phyloP scores from a whole-genome alignment of 345 rosid species.

The Gossypium rotundifolium region DNA sequence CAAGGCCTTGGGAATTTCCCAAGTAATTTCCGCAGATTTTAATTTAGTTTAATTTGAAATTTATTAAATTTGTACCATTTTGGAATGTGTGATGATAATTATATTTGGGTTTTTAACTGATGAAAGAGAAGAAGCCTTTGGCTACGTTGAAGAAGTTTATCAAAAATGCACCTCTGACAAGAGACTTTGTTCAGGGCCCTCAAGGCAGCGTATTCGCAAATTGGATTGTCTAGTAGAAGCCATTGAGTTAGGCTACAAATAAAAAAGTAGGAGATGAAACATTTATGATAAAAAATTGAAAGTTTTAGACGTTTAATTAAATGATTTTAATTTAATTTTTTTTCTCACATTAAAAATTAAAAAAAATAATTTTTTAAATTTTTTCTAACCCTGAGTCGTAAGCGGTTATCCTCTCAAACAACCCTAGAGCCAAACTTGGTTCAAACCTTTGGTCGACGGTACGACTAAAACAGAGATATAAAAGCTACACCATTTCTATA shows the following conservation, averaged over 20 bases:
- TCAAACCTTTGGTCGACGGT: no score
- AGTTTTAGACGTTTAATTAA: no score
- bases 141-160: slow-evolving; percentile 41
- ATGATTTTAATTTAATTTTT: no score
- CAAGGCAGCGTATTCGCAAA: slow-evolving; percentile 50
- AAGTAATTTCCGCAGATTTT: slow-evolving; percentile 23
- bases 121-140: slow-evolving; percentile 66
- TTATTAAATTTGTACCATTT: neutral
- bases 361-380: no score
- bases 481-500: no score
- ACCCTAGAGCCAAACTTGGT: no score
- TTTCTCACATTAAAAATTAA: no score
- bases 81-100: neutral
- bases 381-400: rapidly evolving
- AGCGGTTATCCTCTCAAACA: no score
- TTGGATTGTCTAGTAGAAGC: slow-evolving; percentile 52
- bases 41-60: neutral
- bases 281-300: no score
- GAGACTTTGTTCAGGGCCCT: slow-evolving; percentile 81
- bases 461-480: no score
- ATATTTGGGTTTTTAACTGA: slow-evolving; percentile 26
- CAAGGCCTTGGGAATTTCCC: slow-evolving; percentile 66
- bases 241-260: no score
- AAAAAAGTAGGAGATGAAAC: no score
- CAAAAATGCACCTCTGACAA: slow-evolving; percentile 56